phyloP scores from a whole-genome alignment of 441 rosid species.

The Viola pubescens region DNA sequence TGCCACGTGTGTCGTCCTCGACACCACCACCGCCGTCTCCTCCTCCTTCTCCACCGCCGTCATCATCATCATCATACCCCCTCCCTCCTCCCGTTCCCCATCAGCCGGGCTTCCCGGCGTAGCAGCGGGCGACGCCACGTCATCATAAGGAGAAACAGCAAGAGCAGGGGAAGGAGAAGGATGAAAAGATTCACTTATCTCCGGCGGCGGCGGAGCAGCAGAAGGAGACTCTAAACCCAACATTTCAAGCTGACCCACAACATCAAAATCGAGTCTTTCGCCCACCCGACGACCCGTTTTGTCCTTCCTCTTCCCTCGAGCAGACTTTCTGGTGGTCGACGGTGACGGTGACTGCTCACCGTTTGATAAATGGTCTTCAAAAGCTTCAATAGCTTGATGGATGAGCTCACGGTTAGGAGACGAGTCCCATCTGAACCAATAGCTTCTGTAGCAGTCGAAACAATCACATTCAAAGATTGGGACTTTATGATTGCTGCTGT shows the following conservation, averaged over 20 bases:
- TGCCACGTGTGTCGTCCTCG: slow-evolving; percentile 2
- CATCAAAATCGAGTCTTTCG: slow-evolving; percentile 9
- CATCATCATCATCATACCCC: neutral
- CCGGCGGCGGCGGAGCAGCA: neutral
- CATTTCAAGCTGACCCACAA: slow-evolving; percentile 1
- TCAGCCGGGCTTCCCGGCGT: slow-evolving; percentile 14
- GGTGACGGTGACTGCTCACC: slow-evolving; percentile 22
- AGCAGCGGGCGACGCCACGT: slow-evolving; percentile 18
- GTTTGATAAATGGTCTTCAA: slow-evolving; percentile 50
- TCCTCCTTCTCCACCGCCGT: neutral
- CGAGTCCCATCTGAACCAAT: slow-evolving; percentile 83
- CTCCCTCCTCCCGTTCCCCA: slow-evolving; percentile 18
- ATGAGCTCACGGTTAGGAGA: slow-evolving; percentile 72
- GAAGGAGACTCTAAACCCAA: neutral
- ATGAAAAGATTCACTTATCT: neutral
- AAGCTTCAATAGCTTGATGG: slow-evolving; percentile 70
- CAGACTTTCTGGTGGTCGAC: slow-evolving; percentile 7
- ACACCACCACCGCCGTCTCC: slow-evolving; percentile 12
- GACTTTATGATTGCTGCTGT: slow-evolving; percentile 3
- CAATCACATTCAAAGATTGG: slow-evolving; percentile 55
- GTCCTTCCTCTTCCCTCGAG: slow-evolving; percentile 38
- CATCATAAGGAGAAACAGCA: slow-evolving; percentile 11
- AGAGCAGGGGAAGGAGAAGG: neutral
- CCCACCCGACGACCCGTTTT: slow-evolving; percentile 22
- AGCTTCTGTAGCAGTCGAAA: slow-evolving; percentile 73